Conservation (phyloP, 2,329 filamentous ascomycete species). For the Aureobasidium sp. region DNA sequence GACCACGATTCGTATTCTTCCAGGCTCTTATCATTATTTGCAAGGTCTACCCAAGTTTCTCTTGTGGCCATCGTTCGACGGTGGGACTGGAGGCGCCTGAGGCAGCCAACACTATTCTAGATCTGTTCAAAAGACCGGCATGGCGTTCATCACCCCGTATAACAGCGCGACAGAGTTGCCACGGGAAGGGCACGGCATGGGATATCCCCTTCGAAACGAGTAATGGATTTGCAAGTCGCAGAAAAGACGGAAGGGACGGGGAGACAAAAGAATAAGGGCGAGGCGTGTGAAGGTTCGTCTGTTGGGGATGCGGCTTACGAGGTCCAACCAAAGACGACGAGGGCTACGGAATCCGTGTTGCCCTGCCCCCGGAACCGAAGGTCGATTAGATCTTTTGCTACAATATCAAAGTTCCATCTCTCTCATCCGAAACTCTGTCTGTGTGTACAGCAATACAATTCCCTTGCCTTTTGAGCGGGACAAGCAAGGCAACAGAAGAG, state of each 20-base stretch:
- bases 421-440: background rate
- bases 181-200: background rate
- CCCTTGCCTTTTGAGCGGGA: background rate
- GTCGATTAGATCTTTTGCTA: background rate
- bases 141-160: background rate
- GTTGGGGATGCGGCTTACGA: slow-evolving; percentile 12
- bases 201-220: background rate
- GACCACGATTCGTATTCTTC: background rate
- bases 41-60: slow-evolving; percentile 1
- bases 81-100: background rate
- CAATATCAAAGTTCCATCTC: background rate
- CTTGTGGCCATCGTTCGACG: background rate
- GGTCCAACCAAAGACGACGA: background rate
- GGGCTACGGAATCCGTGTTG: background rate
- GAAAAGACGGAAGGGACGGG: background rate
- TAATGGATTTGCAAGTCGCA: background rate
- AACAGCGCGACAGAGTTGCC: background rate
- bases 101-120: background rate
- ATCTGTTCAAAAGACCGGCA: background rate
- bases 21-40: background rate
- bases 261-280: background rate
- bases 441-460: background rate
- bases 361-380: background rate
- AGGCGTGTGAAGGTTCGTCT: background rate
- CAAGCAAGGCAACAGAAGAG: background rate